Evolutionary conservation across 2,329 filamentous ascomycete genomes (phyloP), one percentile per base, ranked within the genome.

Genomic region (Lasiodiplodia sp.): DNA sequence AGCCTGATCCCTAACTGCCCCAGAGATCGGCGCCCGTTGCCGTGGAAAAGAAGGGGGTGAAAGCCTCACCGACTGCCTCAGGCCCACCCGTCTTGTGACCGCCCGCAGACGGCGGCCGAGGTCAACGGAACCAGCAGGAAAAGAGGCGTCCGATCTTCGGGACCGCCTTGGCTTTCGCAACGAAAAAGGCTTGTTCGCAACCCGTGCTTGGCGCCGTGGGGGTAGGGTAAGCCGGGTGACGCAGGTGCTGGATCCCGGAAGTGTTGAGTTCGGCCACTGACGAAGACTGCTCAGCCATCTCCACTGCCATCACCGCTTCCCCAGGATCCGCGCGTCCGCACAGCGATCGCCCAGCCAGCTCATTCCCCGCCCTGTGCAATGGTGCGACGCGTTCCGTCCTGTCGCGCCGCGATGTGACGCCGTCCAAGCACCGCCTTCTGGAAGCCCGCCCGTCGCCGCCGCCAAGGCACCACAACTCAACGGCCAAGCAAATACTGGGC

Each of bases 151-250:
- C 55, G 55, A 58, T 58, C 55, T 11, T 8, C 23, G 34, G n/a
- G n/a, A 34, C 4, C n/a, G 31, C 16, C 57, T 62, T 62, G 57
- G 57, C 57, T 28, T 25, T 25, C 57, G 16, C 5, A 34, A 34
- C 38, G 34, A 8, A n/a, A 64, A 37, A 64, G 60, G 60, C 60
- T 64, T 64, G 25, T 64, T 51, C 44, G n/a, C 44, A 47, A 25
- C 12, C 21, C 28, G 44, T 21, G 14, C 60, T 64, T 64, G 60
- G 60, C 6, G 23, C 60, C 60, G 60, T 64, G 44, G 60, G 44
- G 44, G 31, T 14, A 11, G 10, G 3, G 5, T 8, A 47, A 18
- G 40, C 31, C 6, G 40, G 40, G 40, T 44, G 40, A 44, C 40
- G 40, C 40, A 44, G 40, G 40, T 44, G 34, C 47, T 62, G 58